Evolutionary conservation across 352 stramenopile species (phyloP).

Genomic region (Pythium periplocum): DNA sequence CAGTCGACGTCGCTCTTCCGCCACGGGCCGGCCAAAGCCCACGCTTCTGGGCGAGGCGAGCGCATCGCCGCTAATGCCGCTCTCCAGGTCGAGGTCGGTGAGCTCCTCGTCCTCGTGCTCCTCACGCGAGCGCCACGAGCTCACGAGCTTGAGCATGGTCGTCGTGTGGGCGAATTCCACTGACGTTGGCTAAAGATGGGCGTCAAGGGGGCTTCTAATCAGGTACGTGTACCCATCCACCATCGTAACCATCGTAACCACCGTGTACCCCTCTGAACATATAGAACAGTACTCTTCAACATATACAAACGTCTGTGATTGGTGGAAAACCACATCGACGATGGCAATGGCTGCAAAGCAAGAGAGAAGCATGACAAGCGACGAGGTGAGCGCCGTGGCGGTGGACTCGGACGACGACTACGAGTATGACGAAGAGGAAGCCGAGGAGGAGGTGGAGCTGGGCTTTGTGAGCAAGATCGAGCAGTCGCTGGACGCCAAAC

Average conservation of each 20-base stretch:
- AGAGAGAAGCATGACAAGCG: too few species aligned
- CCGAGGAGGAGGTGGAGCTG: constrained; percentile 53
- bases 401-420: constrained; percentile 41
- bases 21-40: constrained; percentile 18
- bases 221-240: constrained; percentile 2
- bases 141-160: constrained; percentile 21
- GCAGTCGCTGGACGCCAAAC: constrained; percentile 12
- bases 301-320: too few species aligned
- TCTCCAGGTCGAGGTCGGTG: constrained; percentile 21
- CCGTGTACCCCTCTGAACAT: too few species aligned
- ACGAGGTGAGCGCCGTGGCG: too few species aligned
- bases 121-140: constrained; percentile 15
- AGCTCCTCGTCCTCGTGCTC: constrained; percentile 12
- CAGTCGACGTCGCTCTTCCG: constrained; percentile 22
- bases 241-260: neutral
- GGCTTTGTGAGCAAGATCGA: constrained; percentile 58
- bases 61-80: constrained; percentile 9
- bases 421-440: constrained; percentile 24
- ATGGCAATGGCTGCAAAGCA: too few species aligned
- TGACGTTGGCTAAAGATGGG: neutral
- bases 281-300: too few species aligned
- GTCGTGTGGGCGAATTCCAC: neutral
- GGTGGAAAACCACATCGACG: neutral
- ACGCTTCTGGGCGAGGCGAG: constrained; percentile 3
- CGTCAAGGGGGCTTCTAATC: neutral